Conservation (phyloP, 2,329 filamentous ascomycete genomes). For the Colletotrichum musae region DNA sequence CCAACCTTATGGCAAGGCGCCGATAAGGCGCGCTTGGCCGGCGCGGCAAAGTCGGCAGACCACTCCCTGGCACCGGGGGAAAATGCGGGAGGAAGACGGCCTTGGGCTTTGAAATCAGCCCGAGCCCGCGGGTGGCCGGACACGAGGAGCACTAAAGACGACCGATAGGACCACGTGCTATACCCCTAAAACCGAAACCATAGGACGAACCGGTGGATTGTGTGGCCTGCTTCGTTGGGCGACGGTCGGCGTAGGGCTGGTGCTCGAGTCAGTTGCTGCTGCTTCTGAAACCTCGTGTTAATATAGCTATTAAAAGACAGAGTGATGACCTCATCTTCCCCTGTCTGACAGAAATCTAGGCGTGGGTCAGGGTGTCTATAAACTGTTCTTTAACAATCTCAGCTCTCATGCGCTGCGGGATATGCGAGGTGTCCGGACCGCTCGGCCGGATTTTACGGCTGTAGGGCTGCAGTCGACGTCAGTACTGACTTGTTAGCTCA, state of each 20-base stretch:
- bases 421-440: not conserved
- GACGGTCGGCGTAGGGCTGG: slow-evolving; percentile 3
- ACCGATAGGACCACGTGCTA: not conserved
- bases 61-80: not conserved
- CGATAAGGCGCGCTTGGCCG: slow-evolving; percentile 10
- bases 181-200: not conserved
- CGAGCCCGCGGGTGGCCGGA: not conserved
- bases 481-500: too few species aligned
- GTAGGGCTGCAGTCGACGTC: not conserved
- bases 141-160: not conserved
- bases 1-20: not conserved
- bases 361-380: not conserved
- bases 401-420: not conserved
- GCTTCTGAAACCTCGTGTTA: slow-evolving; percentile 20
- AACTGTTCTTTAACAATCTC: not conserved
- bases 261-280: slow-evolving; percentile 15
- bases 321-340: not conserved
- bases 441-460: not conserved
- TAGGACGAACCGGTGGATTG: slow-evolving; percentile 8
- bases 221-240: not conserved
- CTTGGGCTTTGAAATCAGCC: not conserved
- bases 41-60: slow-evolving; percentile 8
- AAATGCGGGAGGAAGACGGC: not conserved
- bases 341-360: slow-evolving; percentile 10
- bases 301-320: slow-evolving; percentile 6